Evolutionary conservation across 495 filamentous ascomycete species (phyloP), one percentile per base, ranked within the genome.

Genomic region (Daldinia grandis): DNA sequence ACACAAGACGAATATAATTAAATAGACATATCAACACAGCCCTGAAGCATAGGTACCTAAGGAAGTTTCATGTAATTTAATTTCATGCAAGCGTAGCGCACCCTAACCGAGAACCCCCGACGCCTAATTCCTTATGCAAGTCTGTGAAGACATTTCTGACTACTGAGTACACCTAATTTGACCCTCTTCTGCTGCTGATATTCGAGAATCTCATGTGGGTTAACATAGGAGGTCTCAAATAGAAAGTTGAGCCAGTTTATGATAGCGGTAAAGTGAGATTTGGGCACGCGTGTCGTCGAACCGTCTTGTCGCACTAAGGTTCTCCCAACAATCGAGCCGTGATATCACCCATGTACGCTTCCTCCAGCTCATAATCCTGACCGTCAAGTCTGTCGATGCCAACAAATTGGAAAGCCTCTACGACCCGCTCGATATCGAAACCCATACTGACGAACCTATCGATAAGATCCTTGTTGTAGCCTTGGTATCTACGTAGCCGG

Each of bases 361-460:
- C 92, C 71, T 94, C 92, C 42, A 96, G 82, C 74, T 92, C 89
- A 78, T 95, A 93, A 76, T 94, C 91, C 70, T 92, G 86, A 0
- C 92, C 92, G 27, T 85, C 87, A 62, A 88, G 91, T 24, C 86
- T 86, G 65, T 94, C 91, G 66, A 97, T 93, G 2, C 93, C 92
- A 15, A 94, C 91, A 59, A 83, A 91, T 64, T 89, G 86, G 71
- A 99, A 95, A 4, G 94, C 93, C 21, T 88, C 86, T 5, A 98
- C 95, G 2, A 99, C 93, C 33, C 86, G 84, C 55, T 92, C 90
- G n/a, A 97, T 87, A 65, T 94, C 91, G 70, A 99, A 99, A 40
- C 95, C 95, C 95, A 99, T 98, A 71, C 84, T 86, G 17, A 91
- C 88, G 74, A 98, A 98, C n/a, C 90, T 87, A 72, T 97, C 91